Evolutionary conservation across 345 rosid genomes (phyloP), one percentile per base, ranked within the genome.

Genomic region (Dipteronia sinensis): DNA sequence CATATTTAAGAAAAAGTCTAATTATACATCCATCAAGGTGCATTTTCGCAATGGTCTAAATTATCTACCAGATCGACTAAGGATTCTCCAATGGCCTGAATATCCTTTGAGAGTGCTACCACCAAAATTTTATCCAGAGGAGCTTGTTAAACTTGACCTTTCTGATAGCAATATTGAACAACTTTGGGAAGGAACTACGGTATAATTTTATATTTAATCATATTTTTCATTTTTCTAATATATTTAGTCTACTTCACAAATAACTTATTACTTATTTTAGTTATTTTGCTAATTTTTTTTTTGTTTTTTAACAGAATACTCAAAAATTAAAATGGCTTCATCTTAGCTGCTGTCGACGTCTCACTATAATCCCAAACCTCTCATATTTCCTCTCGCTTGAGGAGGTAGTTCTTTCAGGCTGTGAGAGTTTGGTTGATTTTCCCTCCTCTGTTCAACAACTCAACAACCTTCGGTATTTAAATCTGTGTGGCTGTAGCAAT

Each of bases 341-440:
- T 55, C 69, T 79, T 22, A 42, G 55, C 6, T 25, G 73, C 42
- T 79, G 78, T 7, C 10, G 10, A 29, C 19, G 51, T 13, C 79
- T 80, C 6, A 20, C 51, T 7, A 27, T 12, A 17, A 53, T 47
- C 0, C 69, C 82, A 59, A 68, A 74, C 44, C 59, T 79, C 13
- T 29, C 25, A 17, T 22, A 7, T 1, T 3, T 6, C 2, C 12
- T 1, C 0, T 17, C 6, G 0, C 23, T 59, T 59, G 64, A 17
- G 20, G 5, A 8, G 9, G 1, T 20, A n/a, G 0, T 0, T n/a
- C 64, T 59, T 59, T 0, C 0, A 59, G 1, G 10, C n/a, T 59
- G 27, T 11, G 7, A 2, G 10, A 59, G 64, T 3, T 59, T 59
- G 27, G 9, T 59, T 59, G 64, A 59, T 3, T 5, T 4, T n/a